A percentile compares a stretch with the other conserved stretches of the same genome.
Evolutionary conservation across 345 rosid species (phyloP).

Genomic region (Sisymbrium altissimum): DNA sequence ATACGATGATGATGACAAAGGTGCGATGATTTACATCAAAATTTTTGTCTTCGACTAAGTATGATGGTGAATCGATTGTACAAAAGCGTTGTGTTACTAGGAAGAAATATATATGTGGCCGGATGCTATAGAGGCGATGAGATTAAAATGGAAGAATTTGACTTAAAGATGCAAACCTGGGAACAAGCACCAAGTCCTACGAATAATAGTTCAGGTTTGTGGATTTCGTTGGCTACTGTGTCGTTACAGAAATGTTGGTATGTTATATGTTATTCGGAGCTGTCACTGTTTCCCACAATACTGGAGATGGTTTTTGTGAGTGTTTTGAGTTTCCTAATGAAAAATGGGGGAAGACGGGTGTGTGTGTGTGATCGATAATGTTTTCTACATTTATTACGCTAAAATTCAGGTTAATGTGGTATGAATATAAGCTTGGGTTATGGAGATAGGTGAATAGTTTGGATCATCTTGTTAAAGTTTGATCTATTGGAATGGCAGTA

Average conservation of each 20-base stretch:
- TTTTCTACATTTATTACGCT: too few relatives aligned
- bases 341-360: neutral
- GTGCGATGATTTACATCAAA: too few relatives aligned
- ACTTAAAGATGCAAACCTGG: neutral
- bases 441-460: too few relatives aligned
- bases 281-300: neutral
- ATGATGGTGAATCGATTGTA: too few relatives aligned
- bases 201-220: neutral
- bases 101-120: neutral
- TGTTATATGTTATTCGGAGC: neutral
- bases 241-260: constrained; percentile 4
- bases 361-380: constrained; percentile 4
- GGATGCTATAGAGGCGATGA: neutral
- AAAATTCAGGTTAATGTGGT: too few relatives aligned
- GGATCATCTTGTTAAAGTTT: too few relatives aligned
- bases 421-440: too few relatives aligned
- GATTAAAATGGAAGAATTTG: neutral
- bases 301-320: constrained; percentile 3
- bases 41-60: too few relatives aligned
- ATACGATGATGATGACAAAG: too few relatives aligned
- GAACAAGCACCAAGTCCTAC: neutral
- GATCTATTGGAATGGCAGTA: too few relatives aligned
- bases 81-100: neutral
- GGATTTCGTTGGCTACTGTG: neutral
- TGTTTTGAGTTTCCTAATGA: neutral